Evolutionary conservation across 116 monocot genomes (phyloP), one percentile per base, ranked within the genome.

Genomic region (Phalaenopsis hybrid): DNA sequence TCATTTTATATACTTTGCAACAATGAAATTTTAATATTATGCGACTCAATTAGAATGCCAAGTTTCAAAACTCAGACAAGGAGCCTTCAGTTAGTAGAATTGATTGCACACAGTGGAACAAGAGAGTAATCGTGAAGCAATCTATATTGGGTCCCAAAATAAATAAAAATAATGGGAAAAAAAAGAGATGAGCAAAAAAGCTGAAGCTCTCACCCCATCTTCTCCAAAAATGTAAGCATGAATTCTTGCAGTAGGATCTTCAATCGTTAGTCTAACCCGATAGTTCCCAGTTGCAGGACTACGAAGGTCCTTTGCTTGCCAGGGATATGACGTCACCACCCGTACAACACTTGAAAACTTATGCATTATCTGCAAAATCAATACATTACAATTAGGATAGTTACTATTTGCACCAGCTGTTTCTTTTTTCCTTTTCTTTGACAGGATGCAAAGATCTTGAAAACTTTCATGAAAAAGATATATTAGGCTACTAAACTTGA

Each of bases 221-320:
- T 90, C 87, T 52, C 80, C 80, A 43, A 13, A 80, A 80, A 96
- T 83, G 21, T 90, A 91, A 15, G 92, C 93, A 84, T 91, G 87
- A 51, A 96, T 84, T 85, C 96, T 93, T 43, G 93, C 93, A 57
- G 96, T 96, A 34, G 93, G 86, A 83, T 96, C 92, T 77, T 96
- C 96, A 65, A 96, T 74, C 46, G 89, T 96, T 31, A 92, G 58
- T 65, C 86, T 77, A 44, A 96, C 12, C 0, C 89, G 89, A 58
- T 88, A 88, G 37, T 84, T 76, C 5, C 83, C 87, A 8, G 55
- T 23, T 1, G 52, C 11, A 25, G 80, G 81, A 73, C 82, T 84
- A 31, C 81, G n/a, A 2, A 92, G 65, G 55, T 89, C 75, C 37
- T 87, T 70, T n/a, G 80, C 85, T 63, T 82, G 76, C 86, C 87